Base-by-base conservation (phyloP, 345 rosid genomes). In the Lepidium africanum region DNA sequence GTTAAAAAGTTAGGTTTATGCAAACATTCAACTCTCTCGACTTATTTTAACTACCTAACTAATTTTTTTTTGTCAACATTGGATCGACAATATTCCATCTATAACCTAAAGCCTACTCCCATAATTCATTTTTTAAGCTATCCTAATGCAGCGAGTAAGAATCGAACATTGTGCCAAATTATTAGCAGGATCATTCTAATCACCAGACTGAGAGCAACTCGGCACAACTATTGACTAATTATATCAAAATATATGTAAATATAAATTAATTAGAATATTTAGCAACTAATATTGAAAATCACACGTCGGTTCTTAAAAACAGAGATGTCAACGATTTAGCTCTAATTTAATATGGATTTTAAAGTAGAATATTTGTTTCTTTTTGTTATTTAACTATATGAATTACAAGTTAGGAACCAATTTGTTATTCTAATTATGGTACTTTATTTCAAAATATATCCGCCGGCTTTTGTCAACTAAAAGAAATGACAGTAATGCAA, bases 401-500 rank as follows among this genome's bases (percentile, higher is more conserved):
- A 61, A 41, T 42, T 42, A n/a, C 36, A 52, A 41, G 35, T 48
- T 57, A 49, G 43, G 39, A 7, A 6, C 56, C 39, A 21, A 14
- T 23, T 58, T 42, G 61, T 65, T 65, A 49, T 40, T 33, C 72
- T 65, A 65, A 21, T 21, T 49, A 58, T 50, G 39, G 56, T 14
- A 65, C 32, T 9, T 2, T 10, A 11, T 23, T 11, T 16, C 14
- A 9, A 32, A 41, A 60, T 40, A 19, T 1, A 9, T 19, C n/a
- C 5, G 37, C 48, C 57, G 36, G 25, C 50, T 7, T n/a, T 47
- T 36, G 33, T 17, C 16, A 72, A 56, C 30, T 30, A 46, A 39
- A 56, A 14, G 25, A 46, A 46, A 17, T 13, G 54, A 65, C 71
- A 64, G 30, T 71, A 72, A 65, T 48, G n/a, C 37, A 56, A 49